Evolutionary conservation across 768 basidiomycete genomes (phyloP), one percentile per base, ranked within the genome.

Genomic region (Tulasnella sp.): DNA sequence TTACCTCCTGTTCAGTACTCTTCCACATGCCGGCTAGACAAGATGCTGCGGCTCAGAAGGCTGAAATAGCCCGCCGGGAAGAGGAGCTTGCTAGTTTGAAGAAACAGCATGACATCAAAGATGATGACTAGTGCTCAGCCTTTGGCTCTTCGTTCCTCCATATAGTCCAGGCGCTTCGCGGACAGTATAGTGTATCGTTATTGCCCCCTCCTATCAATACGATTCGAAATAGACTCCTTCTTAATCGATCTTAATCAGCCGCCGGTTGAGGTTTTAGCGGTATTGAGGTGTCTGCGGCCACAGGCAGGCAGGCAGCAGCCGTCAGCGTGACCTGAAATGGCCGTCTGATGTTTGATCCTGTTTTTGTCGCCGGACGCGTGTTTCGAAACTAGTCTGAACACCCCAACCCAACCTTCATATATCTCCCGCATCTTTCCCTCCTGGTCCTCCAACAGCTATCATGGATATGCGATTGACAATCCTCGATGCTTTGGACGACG

Each of bases 11-110:
- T 63, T 1, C 76, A 84, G 96, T 98, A 9, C 83, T 98, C 35
- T 98, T 96, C 78, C 95, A 98, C 79, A 96, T 98, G 89, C 94
- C 95, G 41, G 90, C 94, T n/a, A 93, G 95, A 80, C 94, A 95
- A 77, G 94, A 95, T 77, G 94, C 94, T 1, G 93, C 94, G 1
- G 90, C 93, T 7, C 90, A 91, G 16, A 97, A 97, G 78, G 92
- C 93, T 26, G 96, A 98, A 76, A 81, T 98, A 67, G 92, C 93
- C 16, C 87, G 88, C 76, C 84, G 96, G 77, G 96, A 98, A 82
- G 90, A 94, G 80, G 95, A 96, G 75, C 83, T 98, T 40, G 88
- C 86, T 0, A 88, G 89, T 75, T 83, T 95, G 77, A 98, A 98
- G 85, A 86, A 88, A 81, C 89, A 88, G 79, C 91, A 94, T 78